These are phyloP conservation scores for Thalassiosira exigua DNA, from an alignment of 352 stramenopile species.

Conservation along the genomic window DNA sequence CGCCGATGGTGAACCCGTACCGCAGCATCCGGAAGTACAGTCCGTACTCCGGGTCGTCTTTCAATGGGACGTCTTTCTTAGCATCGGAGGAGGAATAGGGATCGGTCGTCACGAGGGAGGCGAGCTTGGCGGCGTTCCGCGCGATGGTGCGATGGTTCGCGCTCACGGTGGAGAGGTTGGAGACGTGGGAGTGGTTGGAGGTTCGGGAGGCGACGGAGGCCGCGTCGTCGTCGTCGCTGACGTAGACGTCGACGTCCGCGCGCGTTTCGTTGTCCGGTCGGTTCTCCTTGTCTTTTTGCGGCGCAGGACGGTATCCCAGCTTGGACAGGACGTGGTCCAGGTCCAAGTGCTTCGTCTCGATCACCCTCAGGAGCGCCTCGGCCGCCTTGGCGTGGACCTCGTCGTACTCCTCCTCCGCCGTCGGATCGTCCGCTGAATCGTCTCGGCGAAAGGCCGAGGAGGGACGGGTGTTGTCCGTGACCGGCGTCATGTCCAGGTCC, in stretches of 20 bases:
- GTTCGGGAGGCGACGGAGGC: background rate
- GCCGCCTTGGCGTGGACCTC: slow-evolving; percentile 26
- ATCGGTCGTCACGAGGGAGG: slow-evolving; percentile 18
- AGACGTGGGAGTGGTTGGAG: background rate
- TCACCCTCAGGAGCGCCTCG: slow-evolving; percentile 11
- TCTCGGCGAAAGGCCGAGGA: background rate
- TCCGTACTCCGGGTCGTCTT: slow-evolving; percentile 63
- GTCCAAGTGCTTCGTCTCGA: slow-evolving; percentile 28
- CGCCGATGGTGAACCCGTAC: slow-evolving; percentile 89
- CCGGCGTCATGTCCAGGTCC: background rate
- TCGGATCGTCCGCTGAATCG: background rate
- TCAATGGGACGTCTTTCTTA: slow-evolving; percentile 39
- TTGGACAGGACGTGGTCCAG: slow-evolving; percentile 20
- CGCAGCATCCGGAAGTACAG: slow-evolving; percentile 79
- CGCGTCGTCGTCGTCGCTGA: slow-evolving; percentile 9
- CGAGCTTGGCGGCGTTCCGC: slow-evolving; percentile 27
- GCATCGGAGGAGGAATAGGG: too few relatives aligned
- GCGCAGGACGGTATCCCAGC: slow-evolving; percentile 4
- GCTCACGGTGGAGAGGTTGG: slow-evolving; percentile 21
- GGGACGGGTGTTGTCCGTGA: background rate
- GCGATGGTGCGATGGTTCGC: slow-evolving; percentile 8
- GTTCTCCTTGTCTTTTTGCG: background rate
- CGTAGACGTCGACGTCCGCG: slow-evolving; percentile 1
- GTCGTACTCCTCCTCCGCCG: background rate
- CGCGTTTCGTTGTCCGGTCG: background rate